phyloP scores from a whole-genome alignment of 768 basidiomycete species.

The Tremella fuciformis region DNA sequence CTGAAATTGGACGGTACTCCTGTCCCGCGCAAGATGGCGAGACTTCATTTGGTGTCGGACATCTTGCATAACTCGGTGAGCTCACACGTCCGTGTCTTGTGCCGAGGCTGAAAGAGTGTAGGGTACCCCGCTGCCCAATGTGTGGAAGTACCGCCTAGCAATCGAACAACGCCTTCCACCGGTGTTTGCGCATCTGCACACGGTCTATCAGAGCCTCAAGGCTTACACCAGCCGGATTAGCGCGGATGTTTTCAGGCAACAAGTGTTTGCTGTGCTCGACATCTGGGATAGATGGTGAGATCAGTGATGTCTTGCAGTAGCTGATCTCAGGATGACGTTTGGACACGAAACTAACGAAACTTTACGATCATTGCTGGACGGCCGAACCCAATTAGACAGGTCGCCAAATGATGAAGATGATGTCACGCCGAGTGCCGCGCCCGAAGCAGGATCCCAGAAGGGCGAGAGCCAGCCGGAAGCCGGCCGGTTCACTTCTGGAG shows the following conservation, averaged over 20 bases:
- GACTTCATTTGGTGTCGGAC: slow-evolving; percentile 92
- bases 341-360: slow-evolving; percentile 76
- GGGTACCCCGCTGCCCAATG: slow-evolving; percentile 85
- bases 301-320: not conserved
- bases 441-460: not conserved
- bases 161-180: slow-evolving; percentile 87
- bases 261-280: slow-evolving; percentile 82
- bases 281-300: slow-evolving; percentile 87
- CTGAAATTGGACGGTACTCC: slow-evolving; percentile 86
- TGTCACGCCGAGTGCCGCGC: not conserved
- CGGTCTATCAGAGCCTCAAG: slow-evolving; percentile 71
- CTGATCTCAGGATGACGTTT: slow-evolving; percentile 70
- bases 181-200: slow-evolving; percentile 92
- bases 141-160: slow-evolving; percentile 95
- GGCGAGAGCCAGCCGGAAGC: not conserved
- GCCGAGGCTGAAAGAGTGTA: slow-evolving; percentile 5
- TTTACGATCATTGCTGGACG: slow-evolving; percentile 69
- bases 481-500: slow-evolving; percentile 52
- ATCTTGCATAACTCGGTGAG: slow-evolving; percentile 85
- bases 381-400: slow-evolving; percentile 26
- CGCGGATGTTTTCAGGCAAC: slow-evolving; percentile 91
- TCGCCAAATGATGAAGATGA: not conserved
- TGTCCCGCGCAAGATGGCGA: slow-evolving; percentile 94
- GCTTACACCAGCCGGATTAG: slow-evolving; percentile 92
- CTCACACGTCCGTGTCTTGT: not conserved